Evolutionary conservation across 495 filamentous ascomycete genomes (phyloP).

Genomic region (Trichocladium antarcticum): DNA sequence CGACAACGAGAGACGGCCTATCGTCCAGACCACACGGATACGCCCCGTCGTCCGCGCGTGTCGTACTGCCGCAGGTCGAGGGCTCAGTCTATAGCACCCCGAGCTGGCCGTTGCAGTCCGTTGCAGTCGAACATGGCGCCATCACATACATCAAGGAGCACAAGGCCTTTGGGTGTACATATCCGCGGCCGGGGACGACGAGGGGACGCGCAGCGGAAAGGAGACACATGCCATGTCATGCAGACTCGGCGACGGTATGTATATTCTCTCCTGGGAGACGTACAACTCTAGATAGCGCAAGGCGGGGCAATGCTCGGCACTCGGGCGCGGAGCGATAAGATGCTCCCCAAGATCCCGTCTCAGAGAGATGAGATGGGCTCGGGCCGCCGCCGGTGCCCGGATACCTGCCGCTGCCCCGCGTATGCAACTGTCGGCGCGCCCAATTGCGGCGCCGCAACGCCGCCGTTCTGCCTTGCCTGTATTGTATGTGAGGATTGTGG

Average conservation of each 20-base stretch:
- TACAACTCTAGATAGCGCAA: neutral
- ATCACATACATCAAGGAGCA: conserved; percentile 1
- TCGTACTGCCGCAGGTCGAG: conserved; percentile 4
- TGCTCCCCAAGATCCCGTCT: conserved; percentile 2
- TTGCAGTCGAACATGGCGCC: conserved; percentile 6
- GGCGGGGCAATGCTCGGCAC: neutral
- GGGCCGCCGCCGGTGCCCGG: conserved; percentile 9
- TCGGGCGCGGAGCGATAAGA: neutral
- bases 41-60: neutral
- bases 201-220: neutral
- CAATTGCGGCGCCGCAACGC: conserved; percentile 3
- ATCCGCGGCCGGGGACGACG: conserved; percentile 1
- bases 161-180: conserved; percentile 3
- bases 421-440: neutral
- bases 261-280: conserved; percentile 1
- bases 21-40: conserved; percentile 6
- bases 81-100: neutral
- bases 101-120: neutral
- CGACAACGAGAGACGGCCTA: neutral
- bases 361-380: conserved; percentile 8
- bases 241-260: neutral
- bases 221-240: conserved; percentile 5
- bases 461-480: neutral
- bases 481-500: neutral
- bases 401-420: conserved; percentile 6